Evolutionary conservation across 192 early-diverging fungal species (phyloP), one percentile per base, ranked within the genome.

Genomic region (Coemansia sp.): DNA sequence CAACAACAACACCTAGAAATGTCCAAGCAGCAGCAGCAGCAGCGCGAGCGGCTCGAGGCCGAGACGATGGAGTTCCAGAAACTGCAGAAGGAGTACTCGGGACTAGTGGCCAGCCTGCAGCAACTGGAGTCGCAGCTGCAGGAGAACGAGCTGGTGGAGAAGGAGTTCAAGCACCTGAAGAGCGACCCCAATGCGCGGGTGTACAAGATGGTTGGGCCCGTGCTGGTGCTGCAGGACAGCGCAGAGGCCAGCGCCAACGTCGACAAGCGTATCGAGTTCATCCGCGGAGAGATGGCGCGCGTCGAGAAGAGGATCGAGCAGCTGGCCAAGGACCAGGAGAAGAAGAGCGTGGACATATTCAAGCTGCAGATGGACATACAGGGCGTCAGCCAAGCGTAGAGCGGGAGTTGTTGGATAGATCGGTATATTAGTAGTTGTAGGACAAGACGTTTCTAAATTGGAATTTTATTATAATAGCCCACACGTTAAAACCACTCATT

Each of bases 191-290:
- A n/a, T 52, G 84, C 95, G 37, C 91, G 88, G 56, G 90, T 99
- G 19, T 99, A 93, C 87, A 99, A 99, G 72, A 82, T 99, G 60
- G 92, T 96, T 66, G 97, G 97, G 0, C 97, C 97, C 22, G 96
- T 97, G 12, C 84, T 99, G 32, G 92, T 97, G 11, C 96, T 92
- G 82, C 96, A 99, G 75, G 96, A 97, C 5, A 87, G 85, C 63
- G 54, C 77, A 7, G 97, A 99, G 74, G 95, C 97, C 11, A 77
- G 68, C 16, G 74, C 85, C 11, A 98, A 99, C 72, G 95, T 99
- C 16, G 87, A 92, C 65, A 98, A 98, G 80, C 94, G 97, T 61
- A 87, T 99, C 49, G 93, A 97, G 64, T 94, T 89, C 59, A 99
- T 99, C 68, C 69, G 75, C 11, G 76, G 73, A 19, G 96, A 99